A percentile compares a stretch with the other conserved stretches of the same genome.
Evolutionary conservation across 768 basidiomycete genomes (phyloP).

Genomic region (Kondoa subrosea): DNA sequence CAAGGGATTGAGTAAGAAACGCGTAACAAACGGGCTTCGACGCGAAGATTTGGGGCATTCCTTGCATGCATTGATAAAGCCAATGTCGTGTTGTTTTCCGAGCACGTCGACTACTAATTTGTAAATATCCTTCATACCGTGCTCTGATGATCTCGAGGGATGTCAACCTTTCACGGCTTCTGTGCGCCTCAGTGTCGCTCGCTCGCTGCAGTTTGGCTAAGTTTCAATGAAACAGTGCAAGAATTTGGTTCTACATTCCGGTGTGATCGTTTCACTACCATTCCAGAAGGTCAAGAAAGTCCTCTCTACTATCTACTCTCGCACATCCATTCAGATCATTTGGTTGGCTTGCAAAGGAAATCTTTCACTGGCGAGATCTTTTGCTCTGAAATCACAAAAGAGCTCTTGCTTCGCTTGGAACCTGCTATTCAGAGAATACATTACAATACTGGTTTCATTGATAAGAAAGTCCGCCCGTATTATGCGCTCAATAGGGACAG

Average conservation of each 20-base stretch:
- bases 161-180: not conserved
- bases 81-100: too few relatives aligned
- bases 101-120: too few relatives aligned
- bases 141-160: too few relatives aligned
- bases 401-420: conserved; percentile 10
- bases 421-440: conserved; percentile 12
- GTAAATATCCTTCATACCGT: too few relatives aligned
- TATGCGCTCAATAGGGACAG: not conserved
- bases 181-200: not conserved
- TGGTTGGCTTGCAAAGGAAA: not conserved
- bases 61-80: too few relatives aligned
- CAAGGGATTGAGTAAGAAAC: not conserved
- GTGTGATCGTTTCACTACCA: not conserved
- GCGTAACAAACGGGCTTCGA: too few relatives aligned
- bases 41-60: too few relatives aligned
- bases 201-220: not conserved
- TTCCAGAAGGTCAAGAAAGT: not conserved
- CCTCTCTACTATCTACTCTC: conserved; percentile 11
- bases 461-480: not conserved
- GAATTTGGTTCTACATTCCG: not conserved
- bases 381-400: conserved; percentile 14
- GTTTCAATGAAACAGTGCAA: not conserved
- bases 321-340: conserved; percentile 17
- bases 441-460: not conserved
- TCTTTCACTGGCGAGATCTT: not conserved